These are phyloP conservation scores for Sporothrix phasma DNA, from an alignment of 2,329 filamentous ascomycete genomes.

Conservation along the genomic window DNA sequence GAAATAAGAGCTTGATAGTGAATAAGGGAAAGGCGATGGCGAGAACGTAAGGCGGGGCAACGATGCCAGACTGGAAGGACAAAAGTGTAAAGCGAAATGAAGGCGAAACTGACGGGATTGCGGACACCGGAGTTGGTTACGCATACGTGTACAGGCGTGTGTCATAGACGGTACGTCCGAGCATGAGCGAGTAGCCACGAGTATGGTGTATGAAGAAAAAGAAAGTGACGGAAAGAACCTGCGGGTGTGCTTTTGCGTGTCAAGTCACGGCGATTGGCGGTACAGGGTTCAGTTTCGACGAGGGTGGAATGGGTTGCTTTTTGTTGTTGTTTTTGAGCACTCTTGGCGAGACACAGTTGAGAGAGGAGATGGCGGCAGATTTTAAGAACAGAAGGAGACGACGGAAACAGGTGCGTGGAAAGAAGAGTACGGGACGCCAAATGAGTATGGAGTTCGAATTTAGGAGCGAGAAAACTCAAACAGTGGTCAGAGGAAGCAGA, in stretches of 20 bases:
- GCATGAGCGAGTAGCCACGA: slow-evolving; percentile 3
- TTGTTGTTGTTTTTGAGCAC: neutral
- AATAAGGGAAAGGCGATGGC: neutral
- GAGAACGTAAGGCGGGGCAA: neutral
- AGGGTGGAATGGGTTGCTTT: neutral
- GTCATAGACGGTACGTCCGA: neutral
- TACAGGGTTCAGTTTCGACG: neutral
- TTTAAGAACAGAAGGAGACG: slow-evolving; percentile 3
- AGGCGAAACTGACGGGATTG: neutral
- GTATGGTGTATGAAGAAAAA: neutral
- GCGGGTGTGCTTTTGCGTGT: slow-evolving; percentile 1
- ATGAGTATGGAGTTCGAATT: slow-evolving; percentile 2
- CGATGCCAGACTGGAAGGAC: neutral
- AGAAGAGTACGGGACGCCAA: neutral
- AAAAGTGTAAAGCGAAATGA: neutral
- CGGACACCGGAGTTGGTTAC: slow-evolving; percentile 7
- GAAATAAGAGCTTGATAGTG: neutral
- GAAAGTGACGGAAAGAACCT: neutral
- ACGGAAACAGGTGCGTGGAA: neutral
- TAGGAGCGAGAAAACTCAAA: slow-evolving; percentile 15
- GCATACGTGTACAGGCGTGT: slow-evolving; percentile 3
- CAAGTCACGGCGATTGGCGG: neutral
- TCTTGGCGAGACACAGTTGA: slow-evolving; percentile 7
- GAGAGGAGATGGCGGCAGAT: neutral
- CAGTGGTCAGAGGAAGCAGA: slow-evolving; percentile 6